Percentiles rank a stretch among this genome's conserved stretches.
Conservation (phyloP, 108 stramenopile genomes). For the Cylindrotheca closterium region DNA sequence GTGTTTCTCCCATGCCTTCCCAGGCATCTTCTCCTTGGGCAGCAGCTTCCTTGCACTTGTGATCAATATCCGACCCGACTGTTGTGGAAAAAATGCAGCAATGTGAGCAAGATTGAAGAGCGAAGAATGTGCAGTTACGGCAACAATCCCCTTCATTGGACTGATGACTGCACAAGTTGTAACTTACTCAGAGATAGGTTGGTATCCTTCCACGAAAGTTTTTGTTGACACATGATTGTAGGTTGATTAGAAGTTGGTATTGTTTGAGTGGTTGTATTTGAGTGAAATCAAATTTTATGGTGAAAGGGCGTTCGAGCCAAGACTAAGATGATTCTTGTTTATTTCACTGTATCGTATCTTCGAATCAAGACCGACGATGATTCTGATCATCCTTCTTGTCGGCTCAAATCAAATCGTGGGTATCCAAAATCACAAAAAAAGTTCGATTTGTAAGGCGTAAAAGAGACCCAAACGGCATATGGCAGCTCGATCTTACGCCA, state of each 20-base stretch:
- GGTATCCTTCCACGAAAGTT: conserved; percentile 31
- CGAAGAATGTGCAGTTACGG: not conserved
- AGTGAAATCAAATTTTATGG: no score
- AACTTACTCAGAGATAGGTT: conserved; percentile 40
- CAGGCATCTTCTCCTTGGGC: conserved; percentile 56
- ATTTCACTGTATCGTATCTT: no score
- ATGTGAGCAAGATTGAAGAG: not conserved
- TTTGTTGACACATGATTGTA: conserved; percentile 10
- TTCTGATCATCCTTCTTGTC: no score
- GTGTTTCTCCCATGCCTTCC: conserved; percentile 44
- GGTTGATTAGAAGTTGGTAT: not conserved
- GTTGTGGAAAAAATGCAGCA: not conserved
- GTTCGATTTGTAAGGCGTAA: no score
- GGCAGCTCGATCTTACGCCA: no score
- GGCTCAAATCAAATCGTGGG: no score
- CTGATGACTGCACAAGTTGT: not conserved
- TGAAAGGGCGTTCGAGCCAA: no score
- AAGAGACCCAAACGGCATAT: no score
- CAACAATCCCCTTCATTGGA: not conserved
- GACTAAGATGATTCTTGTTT: no score
- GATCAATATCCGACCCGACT: conserved; percentile 48
- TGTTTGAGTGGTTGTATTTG: not conserved
- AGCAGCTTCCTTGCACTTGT: conserved; percentile 50
- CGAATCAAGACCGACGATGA: no score
- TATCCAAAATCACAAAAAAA: no score